A percentile compares a stretch with the other conserved stretches of the same genome.
phyloP scores from a whole-genome alignment of 371 early-diverging fungal genomes.

The Mucor plumbeus region DNA sequence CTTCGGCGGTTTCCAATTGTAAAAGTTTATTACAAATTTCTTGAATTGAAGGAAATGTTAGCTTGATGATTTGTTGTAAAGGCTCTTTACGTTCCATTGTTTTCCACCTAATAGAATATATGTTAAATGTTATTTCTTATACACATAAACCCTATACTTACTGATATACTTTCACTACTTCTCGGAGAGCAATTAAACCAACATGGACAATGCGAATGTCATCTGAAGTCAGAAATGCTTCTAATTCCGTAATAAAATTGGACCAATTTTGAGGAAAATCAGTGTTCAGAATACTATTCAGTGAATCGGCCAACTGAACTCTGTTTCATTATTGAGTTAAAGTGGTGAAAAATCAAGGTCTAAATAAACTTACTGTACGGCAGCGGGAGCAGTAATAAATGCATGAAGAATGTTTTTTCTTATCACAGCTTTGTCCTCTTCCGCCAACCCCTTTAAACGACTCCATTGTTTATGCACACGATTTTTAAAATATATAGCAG shows the following conservation, averaged over 20 bases:
- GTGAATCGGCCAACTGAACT: constrained; percentile 74
- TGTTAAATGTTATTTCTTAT: background rate
- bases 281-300: constrained; percentile 66
- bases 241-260: constrained; percentile 69
- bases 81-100: constrained; percentile 60
- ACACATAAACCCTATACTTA: constrained; percentile 46
- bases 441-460: constrained; percentile 46
- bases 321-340: constrained; percentile 37
- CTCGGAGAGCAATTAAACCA: constrained; percentile 78
- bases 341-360: background rate
- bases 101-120: constrained; percentile 52
- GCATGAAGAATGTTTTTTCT: constrained; percentile 77
- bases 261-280: constrained; percentile 89
- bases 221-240: constrained; percentile 65
- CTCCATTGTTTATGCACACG: constrained; percentile 79
- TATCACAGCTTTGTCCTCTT: constrained; percentile 73
- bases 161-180: constrained; percentile 83
- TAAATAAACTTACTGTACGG: constrained; percentile 63
- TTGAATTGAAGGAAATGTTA: constrained; percentile 76
- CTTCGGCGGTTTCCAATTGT: constrained; percentile 65
- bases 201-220: constrained; percentile 70
- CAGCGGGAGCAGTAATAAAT: constrained; percentile 66
- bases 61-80: constrained; percentile 69
- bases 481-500: constrained; percentile 96
- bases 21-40: constrained; percentile 68